Conservation (phyloP, 768 basidiomycete species). For the Hypholoma sublateritium region DNA sequence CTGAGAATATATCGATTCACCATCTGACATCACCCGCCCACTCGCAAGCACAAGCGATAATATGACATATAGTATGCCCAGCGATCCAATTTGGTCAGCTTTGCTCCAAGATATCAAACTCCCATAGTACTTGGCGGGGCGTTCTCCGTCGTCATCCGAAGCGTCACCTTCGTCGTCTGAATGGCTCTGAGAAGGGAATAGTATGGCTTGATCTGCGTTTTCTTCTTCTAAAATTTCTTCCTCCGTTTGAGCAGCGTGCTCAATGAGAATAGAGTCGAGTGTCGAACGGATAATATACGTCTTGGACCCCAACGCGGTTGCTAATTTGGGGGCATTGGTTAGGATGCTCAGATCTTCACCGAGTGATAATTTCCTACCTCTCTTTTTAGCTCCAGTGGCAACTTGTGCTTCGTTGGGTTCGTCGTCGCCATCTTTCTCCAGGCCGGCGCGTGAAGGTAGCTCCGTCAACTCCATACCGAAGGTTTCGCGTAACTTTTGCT, state of each 20-base stretch:
- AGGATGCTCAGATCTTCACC: background rate
- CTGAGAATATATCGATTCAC: conserved; percentile 42
- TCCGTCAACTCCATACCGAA: conserved; percentile 89
- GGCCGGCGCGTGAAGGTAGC: conserved; percentile 60
- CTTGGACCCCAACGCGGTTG: conserved; percentile 62
- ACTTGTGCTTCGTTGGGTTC: conserved; percentile 46
- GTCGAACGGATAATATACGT: conserved; percentile 82
- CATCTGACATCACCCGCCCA: conserved; percentile 70
- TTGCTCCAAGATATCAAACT: conserved; percentile 74
- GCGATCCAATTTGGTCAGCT: conserved; percentile 60
- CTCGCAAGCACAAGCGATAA: conserved; percentile 83
- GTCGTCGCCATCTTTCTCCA: conserved; percentile 48
- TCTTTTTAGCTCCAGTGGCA: conserved; percentile 65
- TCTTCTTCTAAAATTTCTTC: conserved; percentile 53
- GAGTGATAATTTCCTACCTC: conserved; percentile 38
- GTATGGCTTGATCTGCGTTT: conserved; percentile 30
- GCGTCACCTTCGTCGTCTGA: conserved; percentile 29
- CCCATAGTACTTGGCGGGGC: conserved; percentile 51
- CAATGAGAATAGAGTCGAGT: conserved; percentile 62
- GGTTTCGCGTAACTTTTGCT: conserved; percentile 56
- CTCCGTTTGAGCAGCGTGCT: conserved; percentile 55
- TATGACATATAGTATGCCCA: conserved; percentile 80
- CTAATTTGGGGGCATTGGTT: conserved; percentile 28
- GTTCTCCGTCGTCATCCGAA: conserved; percentile 40
- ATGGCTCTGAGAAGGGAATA: conserved; percentile 35